These are phyloP conservation scores for Lichina pygmaea DNA, from an alignment of 495 filamentous ascomycete species.

Conservation along the genomic window DNA sequence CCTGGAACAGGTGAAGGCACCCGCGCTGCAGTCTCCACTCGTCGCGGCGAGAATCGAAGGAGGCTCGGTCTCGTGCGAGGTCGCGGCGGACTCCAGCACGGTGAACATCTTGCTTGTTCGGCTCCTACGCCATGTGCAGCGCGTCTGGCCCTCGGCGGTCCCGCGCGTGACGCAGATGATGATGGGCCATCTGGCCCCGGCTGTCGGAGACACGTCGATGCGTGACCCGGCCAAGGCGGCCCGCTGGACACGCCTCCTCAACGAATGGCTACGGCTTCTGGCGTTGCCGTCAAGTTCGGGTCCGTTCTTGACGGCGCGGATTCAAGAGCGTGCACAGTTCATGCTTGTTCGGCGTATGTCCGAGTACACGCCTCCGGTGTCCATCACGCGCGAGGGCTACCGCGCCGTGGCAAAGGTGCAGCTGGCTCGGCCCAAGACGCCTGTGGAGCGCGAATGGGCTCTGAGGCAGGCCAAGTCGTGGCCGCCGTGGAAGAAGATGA, in stretches of 20 bases:
- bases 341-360: constrained; percentile 34
- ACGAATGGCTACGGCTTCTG: constrained; percentile 26
- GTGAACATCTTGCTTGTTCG: constrained; percentile 17
- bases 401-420: constrained; percentile 30
- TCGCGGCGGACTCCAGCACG: constrained; percentile 10
- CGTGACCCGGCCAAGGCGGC: neutral
- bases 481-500: constrained; percentile 47
- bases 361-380: constrained; percentile 23
- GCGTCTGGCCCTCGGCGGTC: constrained; percentile 27
- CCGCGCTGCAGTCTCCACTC: neutral
- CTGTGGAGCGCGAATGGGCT: constrained; percentile 27
- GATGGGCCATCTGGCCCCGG: constrained; percentile 4
- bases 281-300: constrained; percentile 20
- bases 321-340: constrained; percentile 36
- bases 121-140: constrained; percentile 29
- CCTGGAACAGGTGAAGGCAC: neutral
- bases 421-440: constrained; percentile 34
- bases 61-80: neutral
- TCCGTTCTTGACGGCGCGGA: constrained; percentile 20
- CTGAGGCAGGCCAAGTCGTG: constrained; percentile 31
- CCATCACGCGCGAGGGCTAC: constrained; percentile 33
- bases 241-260: constrained; percentile 15
- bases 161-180: constrained; percentile 16
- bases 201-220: neutral
- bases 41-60: neutral